These are phyloP conservation scores for Isatis tinctoria DNA, from an alignment of 345 rosid genomes.

Conservation along the genomic window DNA sequence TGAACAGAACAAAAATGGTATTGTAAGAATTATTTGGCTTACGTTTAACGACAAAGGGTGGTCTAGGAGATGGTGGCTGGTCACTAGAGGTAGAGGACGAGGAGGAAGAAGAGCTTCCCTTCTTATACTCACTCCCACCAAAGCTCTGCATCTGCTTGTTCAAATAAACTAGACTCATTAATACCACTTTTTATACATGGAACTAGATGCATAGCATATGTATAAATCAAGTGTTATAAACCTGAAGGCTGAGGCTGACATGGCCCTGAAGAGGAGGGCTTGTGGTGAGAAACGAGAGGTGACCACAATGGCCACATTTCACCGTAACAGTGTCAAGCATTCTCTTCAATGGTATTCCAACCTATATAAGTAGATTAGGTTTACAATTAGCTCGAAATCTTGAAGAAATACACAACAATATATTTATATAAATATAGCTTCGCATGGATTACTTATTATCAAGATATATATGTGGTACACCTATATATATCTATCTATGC, in stretches of 20 bases:
- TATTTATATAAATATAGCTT: not conserved
- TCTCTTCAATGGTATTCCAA: slow-evolving; percentile 88
- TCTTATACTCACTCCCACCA: slow-evolving; percentile 49
- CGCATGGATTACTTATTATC: not conserved
- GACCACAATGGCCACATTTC: slow-evolving; percentile 96
- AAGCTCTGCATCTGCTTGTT: slow-evolving; percentile 55
- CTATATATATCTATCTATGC: not conserved
- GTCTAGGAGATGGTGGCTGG: slow-evolving; percentile 66
- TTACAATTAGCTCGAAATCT: not conserved
- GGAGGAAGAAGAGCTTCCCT: slow-evolving; percentile 61
- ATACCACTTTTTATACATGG: not conserved
- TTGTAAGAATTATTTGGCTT: not conserved
- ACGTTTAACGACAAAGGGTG: slow-evolving; percentile 94
- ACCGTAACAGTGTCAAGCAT: slow-evolving; percentile 91
- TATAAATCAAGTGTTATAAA: slow-evolving; percentile 4
- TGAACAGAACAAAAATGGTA: not conserved
- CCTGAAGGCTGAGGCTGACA: slow-evolving; percentile 64
- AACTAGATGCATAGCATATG: not conserved
- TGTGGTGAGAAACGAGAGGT: slow-evolving; percentile 86
- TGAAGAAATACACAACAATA: not conserved
- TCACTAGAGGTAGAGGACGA: slow-evolving; percentile 72
- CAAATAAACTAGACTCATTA: not conserved
- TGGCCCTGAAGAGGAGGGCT: slow-evolving; percentile 81
- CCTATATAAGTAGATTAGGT: slow-evolving; percentile 41
- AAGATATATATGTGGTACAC: not conserved